Base-by-base conservation (phyloP, 306 rosid species). In the Quercus ilex region DNA sequence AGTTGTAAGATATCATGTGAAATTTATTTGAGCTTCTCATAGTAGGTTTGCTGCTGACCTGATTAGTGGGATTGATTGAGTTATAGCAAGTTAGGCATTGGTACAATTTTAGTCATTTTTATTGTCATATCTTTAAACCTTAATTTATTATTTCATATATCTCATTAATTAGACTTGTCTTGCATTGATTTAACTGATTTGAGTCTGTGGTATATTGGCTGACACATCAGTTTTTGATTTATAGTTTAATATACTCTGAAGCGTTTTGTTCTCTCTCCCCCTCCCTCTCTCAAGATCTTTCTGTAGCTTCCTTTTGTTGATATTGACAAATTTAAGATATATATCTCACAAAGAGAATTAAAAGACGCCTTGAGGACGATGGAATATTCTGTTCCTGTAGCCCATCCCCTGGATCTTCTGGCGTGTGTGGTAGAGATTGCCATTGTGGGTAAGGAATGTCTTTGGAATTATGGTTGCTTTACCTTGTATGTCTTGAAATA, bases 301-400 rank as follows among this genome's bases (percentile, higher is more conserved):
- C 51, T 35, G 52, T 75, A 74, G 58, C 67, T 41, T 62, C 74
- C 77, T 77, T 80, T 88, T 73, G 88, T 85, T 85, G 77, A 52
- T 71, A 81, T 82, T 88, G 84, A 91, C 85, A 63, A 81, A 81
- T 87, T 71, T 78, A 76, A 94, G 99, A 94, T 85, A 84, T 92
- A 87, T 90, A 94, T 88, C 85, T 90, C 81, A 81, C 88, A 0
- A 92, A 94, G 92, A 94, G 74, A 88, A 75, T 87, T 74, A 94
- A 94, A 88, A 91, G 86, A 80, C 89, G 91, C 79, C 83, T 87
- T 19, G 97, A 88, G 75, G 98, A 93, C 77, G 97, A 94, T 87
- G 99, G 97, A 70, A 94, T 94, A 87, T 94, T 94, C 87, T 94
- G 99, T 80, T 87, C 93, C 64, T 94, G 97, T 62, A 65, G 82